A percentile compares a stretch with the other conserved stretches of the same genome.
Evolutionary conservation across 257 asterid genomes (phyloP).

Genomic region (Solanum sparsipilum): DNA sequence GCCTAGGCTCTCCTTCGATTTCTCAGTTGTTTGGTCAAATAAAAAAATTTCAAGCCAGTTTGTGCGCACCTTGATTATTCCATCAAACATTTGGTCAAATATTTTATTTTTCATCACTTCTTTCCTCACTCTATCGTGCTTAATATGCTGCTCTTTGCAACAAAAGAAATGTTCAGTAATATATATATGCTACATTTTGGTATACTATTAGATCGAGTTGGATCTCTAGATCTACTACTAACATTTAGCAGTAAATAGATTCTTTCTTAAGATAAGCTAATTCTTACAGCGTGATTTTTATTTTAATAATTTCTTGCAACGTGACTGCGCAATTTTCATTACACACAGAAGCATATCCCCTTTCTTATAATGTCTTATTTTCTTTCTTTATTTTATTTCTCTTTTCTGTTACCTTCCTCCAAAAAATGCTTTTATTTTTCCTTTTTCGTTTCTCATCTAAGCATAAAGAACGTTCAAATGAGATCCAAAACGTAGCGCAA

Average conservation of each 20-base stretch:
- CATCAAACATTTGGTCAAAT: neutral
- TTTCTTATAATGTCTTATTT: neutral
- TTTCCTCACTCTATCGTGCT: neutral
- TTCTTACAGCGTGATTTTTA: neutral
- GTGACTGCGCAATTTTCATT: neutral
- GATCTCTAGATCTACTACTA: neutral
- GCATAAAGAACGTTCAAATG: neutral
- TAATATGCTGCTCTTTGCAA: neutral
- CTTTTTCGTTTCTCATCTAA: neutral
- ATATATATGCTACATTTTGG: neutral
- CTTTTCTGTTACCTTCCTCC: neutral
- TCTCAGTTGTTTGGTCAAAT: neutral
- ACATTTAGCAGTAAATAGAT: neutral
- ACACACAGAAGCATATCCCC: neutral
- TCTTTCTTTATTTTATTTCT: neutral
- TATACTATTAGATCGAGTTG: neutral
- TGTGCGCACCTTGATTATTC: neutral
- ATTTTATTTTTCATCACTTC: neutral
- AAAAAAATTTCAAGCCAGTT: neutral
- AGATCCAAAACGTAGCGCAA: neutral
- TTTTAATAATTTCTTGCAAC: neutral
- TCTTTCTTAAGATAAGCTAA: neutral
- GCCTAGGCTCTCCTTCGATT: neutral
- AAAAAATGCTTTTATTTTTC: neutral
- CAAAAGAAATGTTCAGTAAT: neutral